Evolutionary conservation across 345 rosid species (phyloP).

Genomic region (Citrus glauca): DNA sequence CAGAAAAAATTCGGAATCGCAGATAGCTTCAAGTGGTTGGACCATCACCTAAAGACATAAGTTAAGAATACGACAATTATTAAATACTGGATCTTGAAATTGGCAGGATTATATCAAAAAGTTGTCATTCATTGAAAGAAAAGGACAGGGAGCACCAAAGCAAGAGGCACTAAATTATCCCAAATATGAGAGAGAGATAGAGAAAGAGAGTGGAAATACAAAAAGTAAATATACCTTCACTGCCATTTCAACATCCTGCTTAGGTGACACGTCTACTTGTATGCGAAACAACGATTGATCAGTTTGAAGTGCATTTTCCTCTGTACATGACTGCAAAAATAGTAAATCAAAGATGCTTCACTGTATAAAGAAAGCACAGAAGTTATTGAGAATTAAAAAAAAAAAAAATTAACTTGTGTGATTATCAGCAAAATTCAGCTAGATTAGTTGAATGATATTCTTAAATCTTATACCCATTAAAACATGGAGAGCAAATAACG

Average conservation of each 20-base stretch:
- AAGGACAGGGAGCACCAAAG: neutral
- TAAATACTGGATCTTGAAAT: slow-evolving; percentile 1
- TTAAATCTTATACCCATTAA: neutral
- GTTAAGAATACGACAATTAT: slow-evolving; percentile 6
- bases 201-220: neutral
- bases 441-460: neutral
- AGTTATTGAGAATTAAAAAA: neutral
- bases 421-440: neutral
- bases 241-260: slow-evolving; percentile 50
- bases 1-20: slow-evolving; percentile 43
- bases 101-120: slow-evolving; percentile 8
- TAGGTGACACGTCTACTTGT: slow-evolving; percentile 51
- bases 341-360: neutral
- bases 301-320: slow-evolving; percentile 33
- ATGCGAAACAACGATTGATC: slow-evolving; percentile 42
- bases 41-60: slow-evolving; percentile 48
- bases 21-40: slow-evolving; percentile 60
- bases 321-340: slow-evolving; percentile 35
- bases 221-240: slow-evolving; percentile 47
- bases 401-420: neutral
- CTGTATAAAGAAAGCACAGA: neutral
- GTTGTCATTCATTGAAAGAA: neutral
- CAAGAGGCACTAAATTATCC: neutral
- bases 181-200: neutral
- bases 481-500: neutral